Evolutionary conservation across 2,329 filamentous ascomycete species (phyloP), one percentile per base, ranked within the genome.

Genomic region (Penicillium sp.): DNA sequence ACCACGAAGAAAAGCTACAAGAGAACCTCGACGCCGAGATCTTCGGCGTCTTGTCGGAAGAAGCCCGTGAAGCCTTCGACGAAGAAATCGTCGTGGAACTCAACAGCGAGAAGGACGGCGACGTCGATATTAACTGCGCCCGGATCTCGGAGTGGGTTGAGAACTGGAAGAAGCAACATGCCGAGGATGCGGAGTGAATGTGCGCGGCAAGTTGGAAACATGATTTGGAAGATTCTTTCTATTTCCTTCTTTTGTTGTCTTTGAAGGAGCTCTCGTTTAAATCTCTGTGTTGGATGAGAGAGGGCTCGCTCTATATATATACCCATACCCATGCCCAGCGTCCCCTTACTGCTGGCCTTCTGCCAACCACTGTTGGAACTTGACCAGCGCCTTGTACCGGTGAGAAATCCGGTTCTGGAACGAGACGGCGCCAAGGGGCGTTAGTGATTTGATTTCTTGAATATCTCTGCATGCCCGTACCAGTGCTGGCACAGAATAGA

Each of bases 11-110:
- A 65, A 99, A 99, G 78, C 82, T 99, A 47, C 91, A 98, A 77
- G 95, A 98, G 78, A 99, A 99, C 75, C 82, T 99, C 63, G 95
- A 99, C 78, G 91, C 92, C 33, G 95, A 99, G 81, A 98, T 99
- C 74, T 98, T 99, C 89, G 91, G 97, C 74, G 92, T 98, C 28
- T 81, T 99, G 59, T 82, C 96, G 22, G 90, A 97, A 69, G 95
- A 99, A 81, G 95, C 95, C 35, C 84, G 88, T 63, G 93, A 97
- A 66, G 87, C 90, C 12, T 99, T 94, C 73, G 91, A 92, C 58
- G 87, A 91, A 77, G 88, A 95, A 74, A 91, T 96, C 69, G 90
- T 99, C 40, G 91, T 98, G 28, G 93, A 97, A 78, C 80, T 99
- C 72, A 87, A 83, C 72, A 98, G 94, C 78, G 90, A 96, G 75